Percentiles rank a stretch among this genome's conserved stretches.
Evolutionary conservation across 345 rosid species (phyloP).

Genomic region (Citrus sinensis): DVS_A1.0 CM039165.1:6970001-6970500

Average conservation of each 20-base stretch:
- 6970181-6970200: background rate
- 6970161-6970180: background rate
- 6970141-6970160: background rate
- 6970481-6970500: slow-evolving; percentile 32
- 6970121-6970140: background rate
- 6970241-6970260: background rate
- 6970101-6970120: background rate
- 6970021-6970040: background rate
- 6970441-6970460: background rate
- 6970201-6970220: background rate
- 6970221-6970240: background rate
- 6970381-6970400: background rate
- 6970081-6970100: background rate
- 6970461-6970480: slow-evolving; percentile 1
- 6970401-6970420: background rate
- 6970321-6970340: background rate
- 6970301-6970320: background rate
- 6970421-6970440: background rate
- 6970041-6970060: background rate
- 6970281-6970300: background rate
- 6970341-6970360: background rate
- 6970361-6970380: background rate
- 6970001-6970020: background rate
- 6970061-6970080: too few relatives aligned
- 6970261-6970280: slow-evolving; percentile 3